phyloP scores from a whole-genome alignment of 1,284 basidiomycete species.

The Ceraceosorus guamensis region DNA sequence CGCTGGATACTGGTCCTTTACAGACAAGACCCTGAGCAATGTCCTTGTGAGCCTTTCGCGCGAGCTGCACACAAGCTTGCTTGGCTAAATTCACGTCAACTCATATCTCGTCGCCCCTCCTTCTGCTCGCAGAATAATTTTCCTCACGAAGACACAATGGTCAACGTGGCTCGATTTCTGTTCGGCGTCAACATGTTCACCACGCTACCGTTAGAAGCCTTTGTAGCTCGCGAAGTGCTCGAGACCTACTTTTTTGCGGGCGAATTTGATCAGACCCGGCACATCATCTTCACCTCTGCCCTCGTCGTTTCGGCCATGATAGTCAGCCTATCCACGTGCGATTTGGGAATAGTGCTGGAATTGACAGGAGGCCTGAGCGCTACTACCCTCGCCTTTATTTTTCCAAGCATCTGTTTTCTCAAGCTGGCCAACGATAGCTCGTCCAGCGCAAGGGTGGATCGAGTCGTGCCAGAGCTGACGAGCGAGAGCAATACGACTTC shows the following conservation, averaged over 20 bases:
- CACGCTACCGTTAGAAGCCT: conserved; percentile 82
- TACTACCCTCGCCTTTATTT: conserved; percentile 85
- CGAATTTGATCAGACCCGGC: conserved; percentile 54
- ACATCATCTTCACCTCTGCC: conserved; percentile 80
- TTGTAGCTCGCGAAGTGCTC: conserved; percentile 77
- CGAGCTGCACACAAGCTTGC: not conserved
- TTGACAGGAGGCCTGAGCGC: conserved; percentile 92
- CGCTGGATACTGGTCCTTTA: conserved; percentile 88
- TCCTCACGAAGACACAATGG: conserved; percentile 39
- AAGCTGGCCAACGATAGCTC: conserved; percentile 34
- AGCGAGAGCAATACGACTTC: not conserved
- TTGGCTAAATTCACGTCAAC: not conserved
- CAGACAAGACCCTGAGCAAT: conserved; percentile 69
- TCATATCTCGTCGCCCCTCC: not conserved
- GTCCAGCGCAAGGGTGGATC: not conserved
- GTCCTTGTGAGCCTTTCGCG: conserved; percentile 19
- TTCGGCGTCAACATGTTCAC: conserved; percentile 99
- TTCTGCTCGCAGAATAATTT: conserved; percentile 37
- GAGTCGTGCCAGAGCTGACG: not conserved
- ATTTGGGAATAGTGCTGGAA: conserved; percentile 93
- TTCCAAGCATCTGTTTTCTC: conserved; percentile 47
- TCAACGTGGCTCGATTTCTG: conserved; percentile 78
- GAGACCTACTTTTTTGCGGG: conserved; percentile 40
- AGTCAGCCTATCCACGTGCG: conserved; percentile 89
- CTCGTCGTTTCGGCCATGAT: conserved; percentile 72